Evolutionary conservation across 176 grass and related monocot species (phyloP).

Genomic region (Melocanna baccifera): DNA sequence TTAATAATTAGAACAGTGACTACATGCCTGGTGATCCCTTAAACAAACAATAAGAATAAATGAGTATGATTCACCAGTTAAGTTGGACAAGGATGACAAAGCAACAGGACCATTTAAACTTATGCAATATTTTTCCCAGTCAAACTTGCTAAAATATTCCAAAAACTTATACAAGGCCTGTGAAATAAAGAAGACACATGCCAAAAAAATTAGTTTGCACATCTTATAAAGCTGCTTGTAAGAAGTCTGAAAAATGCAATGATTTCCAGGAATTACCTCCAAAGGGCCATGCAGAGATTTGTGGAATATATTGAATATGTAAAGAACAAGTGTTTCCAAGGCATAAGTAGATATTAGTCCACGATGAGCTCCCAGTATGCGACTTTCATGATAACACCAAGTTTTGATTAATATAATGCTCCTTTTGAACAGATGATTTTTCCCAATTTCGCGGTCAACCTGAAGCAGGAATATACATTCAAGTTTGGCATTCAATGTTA

Average conservation of each 20-base stretch:
- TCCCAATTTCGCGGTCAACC: conserved; percentile 58
- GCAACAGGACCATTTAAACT: conserved; percentile 68
- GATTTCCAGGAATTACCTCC: conserved; percentile 40
- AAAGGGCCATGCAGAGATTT: conserved; percentile 56
- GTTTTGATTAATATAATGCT: conserved; percentile 88
- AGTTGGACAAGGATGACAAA: conserved; percentile 39
- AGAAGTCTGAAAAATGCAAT: not conserved
- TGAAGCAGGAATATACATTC: conserved; percentile 22
- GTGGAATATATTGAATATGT: conserved; percentile 81
- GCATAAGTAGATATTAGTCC: conserved; percentile 87
- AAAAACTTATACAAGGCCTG: conserved; percentile 83
- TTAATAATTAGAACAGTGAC: not conserved
- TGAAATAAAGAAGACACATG: conserved; percentile 20
- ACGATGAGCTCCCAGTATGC: conserved; percentile 59
- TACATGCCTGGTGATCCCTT: not conserved
- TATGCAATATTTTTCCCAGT: conserved; percentile 66
- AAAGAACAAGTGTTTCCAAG: conserved; percentile 62
- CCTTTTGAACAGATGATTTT: conserved; percentile 80
- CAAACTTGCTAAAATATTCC: conserved; percentile 89
- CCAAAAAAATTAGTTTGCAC: not conserved
- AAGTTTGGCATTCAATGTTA: not conserved
- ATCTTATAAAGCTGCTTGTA: not conserved
- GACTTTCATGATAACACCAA: conserved; percentile 88
- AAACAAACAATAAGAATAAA: conserved; percentile 1
- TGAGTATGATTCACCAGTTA: conserved; percentile 41